A percentile compares a stretch with the other conserved stretches of the same genome.
Evolutionary conservation across 495 filamentous ascomycete species (phyloP).

Genomic region (Aspergillus saccharolyticus): DNA sequence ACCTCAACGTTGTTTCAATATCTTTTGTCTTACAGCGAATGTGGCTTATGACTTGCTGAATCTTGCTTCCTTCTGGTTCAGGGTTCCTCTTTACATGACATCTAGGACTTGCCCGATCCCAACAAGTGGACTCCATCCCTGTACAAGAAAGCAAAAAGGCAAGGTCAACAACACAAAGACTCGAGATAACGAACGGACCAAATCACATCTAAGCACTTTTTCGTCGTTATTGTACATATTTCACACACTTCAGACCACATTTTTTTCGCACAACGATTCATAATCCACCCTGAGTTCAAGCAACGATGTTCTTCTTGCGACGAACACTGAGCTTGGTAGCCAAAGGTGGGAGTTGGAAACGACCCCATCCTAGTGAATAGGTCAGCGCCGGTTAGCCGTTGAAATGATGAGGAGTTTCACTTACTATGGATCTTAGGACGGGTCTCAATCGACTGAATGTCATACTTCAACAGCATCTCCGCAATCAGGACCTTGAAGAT

Average conservation of each 20-base stretch:
- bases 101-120: background rate
- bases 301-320: constrained; percentile 8
- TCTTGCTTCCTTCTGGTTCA: background rate
- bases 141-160: background rate
- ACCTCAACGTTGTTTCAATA: too few species aligned
- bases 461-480: constrained; percentile 13
- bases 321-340: constrained; percentile 9
- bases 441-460: constrained; percentile 5
- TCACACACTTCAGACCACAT: background rate
- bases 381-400: background rate
- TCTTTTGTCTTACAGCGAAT: too few species aligned
- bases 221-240: background rate
- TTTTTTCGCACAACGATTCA: background rate
- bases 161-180: background rate
- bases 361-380: constrained; percentile 6
- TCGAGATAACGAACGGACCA: background rate
- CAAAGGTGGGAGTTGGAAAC: constrained; percentile 12
- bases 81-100: background rate
- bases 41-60: background rate
- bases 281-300: background rate
- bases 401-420: background rate
- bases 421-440: constrained; percentile 11
- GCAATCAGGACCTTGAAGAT: constrained; percentile 9
- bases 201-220: background rate
- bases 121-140: background rate